Conservation (phyloP, 179 eudicot species). For the Spinacia oleracea region DNA sequence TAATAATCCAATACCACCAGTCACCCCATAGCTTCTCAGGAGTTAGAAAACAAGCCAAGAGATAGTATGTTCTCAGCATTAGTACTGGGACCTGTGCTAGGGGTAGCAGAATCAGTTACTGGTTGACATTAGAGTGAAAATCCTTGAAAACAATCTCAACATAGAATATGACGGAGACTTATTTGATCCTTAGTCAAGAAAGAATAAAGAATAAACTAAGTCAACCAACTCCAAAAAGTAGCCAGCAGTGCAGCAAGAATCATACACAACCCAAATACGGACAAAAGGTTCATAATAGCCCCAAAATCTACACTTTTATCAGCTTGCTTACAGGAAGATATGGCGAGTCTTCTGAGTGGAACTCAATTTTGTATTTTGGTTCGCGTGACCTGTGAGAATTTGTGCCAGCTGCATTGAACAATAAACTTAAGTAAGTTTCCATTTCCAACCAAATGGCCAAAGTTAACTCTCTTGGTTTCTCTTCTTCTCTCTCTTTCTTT, state of each 20-base stretch:
- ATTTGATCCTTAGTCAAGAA: conserved; percentile 1
- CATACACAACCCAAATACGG: neutral
- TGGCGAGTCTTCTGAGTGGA: conserved; percentile 73
- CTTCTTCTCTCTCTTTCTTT: neutral
- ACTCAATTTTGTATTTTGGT: conserved; percentile 81
- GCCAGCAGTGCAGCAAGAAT: neutral
- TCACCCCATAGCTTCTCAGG: neutral
- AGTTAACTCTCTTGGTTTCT: neutral
- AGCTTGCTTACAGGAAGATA: conserved; percentile 68
- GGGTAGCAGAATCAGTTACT: neutral
- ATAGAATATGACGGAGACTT: neutral
- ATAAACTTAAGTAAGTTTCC: neutral
- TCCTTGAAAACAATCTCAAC: neutral
- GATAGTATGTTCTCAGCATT: neutral
- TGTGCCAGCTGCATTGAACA: conserved; percentile 45
- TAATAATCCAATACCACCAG: neutral
- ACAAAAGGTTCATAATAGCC: neutral
- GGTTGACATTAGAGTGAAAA: neutral
- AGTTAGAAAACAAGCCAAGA: neutral
- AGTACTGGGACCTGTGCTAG: neutral
- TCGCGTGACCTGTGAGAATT: conserved; percentile 71
- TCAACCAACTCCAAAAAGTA: neutral
- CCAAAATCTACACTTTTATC: neutral
- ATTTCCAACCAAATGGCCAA: neutral
- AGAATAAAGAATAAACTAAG: neutral